These are phyloP conservation scores for Malassezia brasiliensis DNA, from an alignment of 1,284 basidiomycete species.

Conservation along the genomic window DNA sequence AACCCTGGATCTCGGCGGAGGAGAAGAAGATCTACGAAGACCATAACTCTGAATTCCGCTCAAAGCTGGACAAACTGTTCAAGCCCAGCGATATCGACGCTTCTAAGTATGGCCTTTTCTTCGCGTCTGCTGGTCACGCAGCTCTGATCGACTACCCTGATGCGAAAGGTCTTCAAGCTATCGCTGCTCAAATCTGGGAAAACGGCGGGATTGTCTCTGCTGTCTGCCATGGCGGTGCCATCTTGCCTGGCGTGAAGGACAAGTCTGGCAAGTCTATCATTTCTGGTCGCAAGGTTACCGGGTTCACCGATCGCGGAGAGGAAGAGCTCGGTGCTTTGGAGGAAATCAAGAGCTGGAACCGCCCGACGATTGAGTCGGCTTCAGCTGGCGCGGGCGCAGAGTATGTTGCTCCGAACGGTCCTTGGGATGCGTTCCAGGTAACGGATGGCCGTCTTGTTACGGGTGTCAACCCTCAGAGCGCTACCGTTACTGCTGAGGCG, in stretches of 20 bases:
- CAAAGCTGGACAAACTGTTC: slow-evolving; percentile 5
- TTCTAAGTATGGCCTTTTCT: slow-evolving; percentile 12
- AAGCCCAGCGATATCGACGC: slow-evolving; percentile 15
- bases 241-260: slow-evolving; percentile 14
- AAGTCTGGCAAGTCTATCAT: slow-evolving; percentile 11
- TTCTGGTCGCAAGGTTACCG: slow-evolving; percentile 17
- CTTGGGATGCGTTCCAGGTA: slow-evolving; percentile 11
- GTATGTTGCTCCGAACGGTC: slow-evolving; percentile 10
- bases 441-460: slow-evolving; percentile 19
- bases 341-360: slow-evolving; percentile 12
- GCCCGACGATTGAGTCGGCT: slow-evolving; percentile 7
- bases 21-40: slow-evolving; percentile 5
- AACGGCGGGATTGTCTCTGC: slow-evolving; percentile 19
- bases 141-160: slow-evolving; percentile 19
- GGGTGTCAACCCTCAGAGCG: slow-evolving; percentile 17
- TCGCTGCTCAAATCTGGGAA: slow-evolving; percentile 16
- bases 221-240: slow-evolving; percentile 21
- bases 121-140: slow-evolving; percentile 18
- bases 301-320: slow-evolving; percentile 16
- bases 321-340: slow-evolving; percentile 12
- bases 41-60: slow-evolving; percentile 11
- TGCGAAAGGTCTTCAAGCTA: slow-evolving; percentile 9
- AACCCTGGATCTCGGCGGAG: slow-evolving; percentile 11
- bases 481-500: slow-evolving; percentile 4
- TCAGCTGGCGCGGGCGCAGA: slow-evolving; percentile 4